Conservation (phyloP, 768 basidiomycete species). For the Tylopilus vinaceipallidus region DNA sequence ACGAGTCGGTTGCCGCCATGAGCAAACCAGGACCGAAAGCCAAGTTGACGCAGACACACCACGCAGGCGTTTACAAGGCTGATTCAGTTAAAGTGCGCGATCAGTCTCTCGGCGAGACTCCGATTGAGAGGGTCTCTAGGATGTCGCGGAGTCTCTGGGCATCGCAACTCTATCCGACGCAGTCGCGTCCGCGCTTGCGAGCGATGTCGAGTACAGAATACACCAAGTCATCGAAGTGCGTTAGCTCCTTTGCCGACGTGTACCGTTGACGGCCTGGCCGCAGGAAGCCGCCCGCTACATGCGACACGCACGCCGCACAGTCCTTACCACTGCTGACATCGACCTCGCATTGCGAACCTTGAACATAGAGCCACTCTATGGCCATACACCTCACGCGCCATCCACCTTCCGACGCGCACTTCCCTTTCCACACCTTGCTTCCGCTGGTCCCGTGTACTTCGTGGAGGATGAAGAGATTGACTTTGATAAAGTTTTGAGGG, state of each 20-base stretch:
- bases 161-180: slow-evolving; percentile 72
- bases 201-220: slow-evolving; percentile 95
- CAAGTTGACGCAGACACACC: slow-evolving; percentile 45
- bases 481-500: slow-evolving; percentile 85
- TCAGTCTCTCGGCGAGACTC: slow-evolving; percentile 8
- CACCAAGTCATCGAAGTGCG: slow-evolving; percentile 91
- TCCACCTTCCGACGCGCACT: slow-evolving; percentile 43
- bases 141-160: slow-evolving; percentile 86
- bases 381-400: slow-evolving; percentile 37
- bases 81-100: slow-evolving; percentile 58
- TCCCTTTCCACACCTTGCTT: slow-evolving; percentile 40
- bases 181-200: slow-evolving; percentile 83
- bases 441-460: slow-evolving; percentile 80
- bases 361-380: slow-evolving; percentile 96
- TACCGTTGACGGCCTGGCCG: background rate
- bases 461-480: slow-evolving; percentile 98
- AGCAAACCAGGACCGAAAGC: slow-evolving; percentile 47
- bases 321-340: slow-evolving; percentile 85
- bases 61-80: slow-evolving; percentile 61
- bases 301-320: slow-evolving; percentile 90
- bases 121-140: slow-evolving; percentile 45
- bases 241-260: background rate
- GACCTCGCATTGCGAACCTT: slow-evolving; percentile 91
- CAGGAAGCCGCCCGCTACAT: slow-evolving; percentile 95
- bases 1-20: slow-evolving; percentile 16